Evolutionary conservation across 2,329 filamentous ascomycete genomes (phyloP).

Genomic region (Microdochium paspali): DNA sequence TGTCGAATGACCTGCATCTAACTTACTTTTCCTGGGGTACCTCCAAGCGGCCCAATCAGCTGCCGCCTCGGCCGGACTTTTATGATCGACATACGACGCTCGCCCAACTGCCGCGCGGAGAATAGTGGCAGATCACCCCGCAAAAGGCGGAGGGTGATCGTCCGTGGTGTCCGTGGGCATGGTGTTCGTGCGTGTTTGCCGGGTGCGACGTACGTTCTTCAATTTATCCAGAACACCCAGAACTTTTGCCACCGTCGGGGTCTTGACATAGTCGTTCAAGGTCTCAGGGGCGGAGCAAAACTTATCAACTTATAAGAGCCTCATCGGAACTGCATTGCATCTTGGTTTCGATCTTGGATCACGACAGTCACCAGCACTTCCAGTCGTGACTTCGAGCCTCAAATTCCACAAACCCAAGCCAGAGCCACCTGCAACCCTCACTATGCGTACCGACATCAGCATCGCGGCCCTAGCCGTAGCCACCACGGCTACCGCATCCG

Average conservation of each 20-base stretch:
- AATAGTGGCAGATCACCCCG: background rate
- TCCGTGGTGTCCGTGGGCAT: background rate
- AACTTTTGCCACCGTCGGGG: background rate
- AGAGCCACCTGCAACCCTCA: background rate
- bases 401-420: too few species aligned
- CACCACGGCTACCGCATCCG: background rate
- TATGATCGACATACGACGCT: background rate
- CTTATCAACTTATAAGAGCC: too few species aligned
- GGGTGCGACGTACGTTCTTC: background rate
- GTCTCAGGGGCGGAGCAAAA: background rate
- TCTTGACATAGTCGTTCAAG: background rate
- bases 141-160: background rate
- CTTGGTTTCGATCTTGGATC: too few species aligned
- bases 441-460: background rate
- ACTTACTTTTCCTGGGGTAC: background rate
- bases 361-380: too few species aligned
- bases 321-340: too few species aligned
- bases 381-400: too few species aligned
- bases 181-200: background rate
- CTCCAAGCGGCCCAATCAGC: background rate
- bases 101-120: background rate
- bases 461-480: conserved; percentile 11
- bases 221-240: background rate
- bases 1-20: background rate
- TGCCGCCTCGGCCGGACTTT: background rate